Evolutionary conservation across 1,139 yeast species (phyloP).

Genomic region (Geotrichum siamense): DNA sequence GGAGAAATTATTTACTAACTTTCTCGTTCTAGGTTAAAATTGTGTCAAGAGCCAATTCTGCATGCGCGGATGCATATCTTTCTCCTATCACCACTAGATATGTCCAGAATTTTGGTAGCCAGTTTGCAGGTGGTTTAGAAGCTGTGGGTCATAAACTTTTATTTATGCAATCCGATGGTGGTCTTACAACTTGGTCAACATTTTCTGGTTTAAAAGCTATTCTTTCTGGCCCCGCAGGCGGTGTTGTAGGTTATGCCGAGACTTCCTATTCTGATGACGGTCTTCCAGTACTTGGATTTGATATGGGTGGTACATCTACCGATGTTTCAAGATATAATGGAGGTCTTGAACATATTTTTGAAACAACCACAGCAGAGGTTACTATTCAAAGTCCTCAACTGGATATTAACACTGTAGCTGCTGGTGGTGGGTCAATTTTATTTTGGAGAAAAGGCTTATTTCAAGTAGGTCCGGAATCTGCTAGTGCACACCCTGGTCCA

Average conservation of each 20-base stretch:
- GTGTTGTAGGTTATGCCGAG: conserved; percentile 50
- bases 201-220: conserved; percentile 48
- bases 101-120: conserved; percentile 52
- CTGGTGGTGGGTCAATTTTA: conserved; percentile 52
- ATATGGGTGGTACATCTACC: conserved; percentile 57
- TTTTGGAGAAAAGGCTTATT: conserved; percentile 47
- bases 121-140: conserved; percentile 48
- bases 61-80: conserved; percentile 69
- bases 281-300: conserved; percentile 48
- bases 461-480: conserved; percentile 51
- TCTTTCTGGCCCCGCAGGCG: conserved; percentile 55
- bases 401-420: conserved; percentile 53
- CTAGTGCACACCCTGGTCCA: conserved; percentile 54
- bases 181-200: conserved; percentile 43
- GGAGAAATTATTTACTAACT: too few species aligned
- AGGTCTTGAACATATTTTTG: conserved; percentile 45
- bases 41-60: conserved; percentile 63
- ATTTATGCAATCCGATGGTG: conserved; percentile 58
- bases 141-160: conserved; percentile 40
- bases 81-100: conserved; percentile 66
- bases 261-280: conserved; percentile 37
- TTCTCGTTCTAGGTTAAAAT: conserved; percentile 49
- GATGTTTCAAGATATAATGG: conserved; percentile 50
- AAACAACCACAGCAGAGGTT: conserved; percentile 49
- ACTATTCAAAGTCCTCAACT: conserved; percentile 52